Conservation (phyloP, 306 rosid genomes). For the Comarum palustre region DNA sequence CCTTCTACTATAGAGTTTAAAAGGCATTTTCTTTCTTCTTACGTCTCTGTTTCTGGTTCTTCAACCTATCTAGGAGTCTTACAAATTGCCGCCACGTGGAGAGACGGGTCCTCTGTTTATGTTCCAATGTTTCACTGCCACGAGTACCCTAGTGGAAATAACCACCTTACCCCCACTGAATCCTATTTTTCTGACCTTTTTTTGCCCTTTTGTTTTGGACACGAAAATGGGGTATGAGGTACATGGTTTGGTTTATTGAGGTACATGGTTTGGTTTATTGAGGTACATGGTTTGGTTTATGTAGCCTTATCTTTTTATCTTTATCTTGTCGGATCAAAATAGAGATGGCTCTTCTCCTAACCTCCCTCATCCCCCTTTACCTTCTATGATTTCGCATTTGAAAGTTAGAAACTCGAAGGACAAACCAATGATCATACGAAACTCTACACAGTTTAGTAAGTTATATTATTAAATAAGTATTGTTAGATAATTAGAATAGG, state of each 20-base stretch:
- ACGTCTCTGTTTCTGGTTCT: conserved; percentile 16
- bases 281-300: neutral
- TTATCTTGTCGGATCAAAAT: conserved; percentile 44
- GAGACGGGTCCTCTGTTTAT: conserved; percentile 22
- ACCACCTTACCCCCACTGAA: conserved; percentile 18
- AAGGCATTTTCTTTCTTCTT: no score
- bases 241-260: neutral
- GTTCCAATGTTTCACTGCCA: conserved; percentile 36
- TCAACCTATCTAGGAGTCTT: conserved; percentile 19
- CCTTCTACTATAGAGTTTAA: no score
- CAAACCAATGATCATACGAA: neutral
- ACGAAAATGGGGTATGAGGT: neutral
- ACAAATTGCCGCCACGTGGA: conserved; percentile 37
- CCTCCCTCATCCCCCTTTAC: no score
- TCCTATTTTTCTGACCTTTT: conserved; percentile 11
- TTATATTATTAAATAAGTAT: neutral
- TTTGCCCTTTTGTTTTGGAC: conserved; percentile 13
- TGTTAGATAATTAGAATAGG: neutral
- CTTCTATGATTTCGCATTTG: no score
- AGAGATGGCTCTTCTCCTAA: conserved; percentile 3
- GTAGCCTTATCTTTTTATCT: conserved; percentile 44
- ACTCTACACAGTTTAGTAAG: neutral
- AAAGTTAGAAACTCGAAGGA: neutral
- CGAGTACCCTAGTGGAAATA: conserved; percentile 29
- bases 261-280: neutral